Evolutionary conservation across 2,329 filamentous ascomycete species (phyloP).

Genomic region (Aspergillus ibericus): DNA sequence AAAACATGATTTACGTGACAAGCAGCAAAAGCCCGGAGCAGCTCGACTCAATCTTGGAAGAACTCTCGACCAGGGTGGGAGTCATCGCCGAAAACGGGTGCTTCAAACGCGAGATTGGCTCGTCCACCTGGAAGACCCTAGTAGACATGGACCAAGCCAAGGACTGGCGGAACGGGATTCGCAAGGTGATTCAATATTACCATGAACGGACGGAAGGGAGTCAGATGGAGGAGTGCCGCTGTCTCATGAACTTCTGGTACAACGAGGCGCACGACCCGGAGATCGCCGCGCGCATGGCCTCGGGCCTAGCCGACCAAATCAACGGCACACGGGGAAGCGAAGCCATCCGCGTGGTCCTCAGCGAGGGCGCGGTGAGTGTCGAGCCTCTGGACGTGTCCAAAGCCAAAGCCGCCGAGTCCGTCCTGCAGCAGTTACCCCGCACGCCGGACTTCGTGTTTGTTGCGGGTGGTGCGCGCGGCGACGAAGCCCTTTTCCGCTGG

Average conservation of each 20-base stretch:
- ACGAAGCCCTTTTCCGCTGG: conserved; percentile 90
- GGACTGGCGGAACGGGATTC: conserved; percentile 79
- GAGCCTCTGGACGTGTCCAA: conserved; percentile 86
- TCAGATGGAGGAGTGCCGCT: conserved; percentile 80
- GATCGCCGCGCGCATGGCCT: conserved; percentile 74
- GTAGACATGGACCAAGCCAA: conserved; percentile 68
- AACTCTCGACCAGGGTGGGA: conserved; percentile 68
- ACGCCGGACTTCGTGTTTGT: conserved; percentile 82
- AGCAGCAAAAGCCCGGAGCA: conserved; percentile 80
- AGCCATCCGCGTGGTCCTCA: conserved; percentile 76
- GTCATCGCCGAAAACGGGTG: conserved; percentile 92
- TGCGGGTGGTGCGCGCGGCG: conserved; percentile 81
- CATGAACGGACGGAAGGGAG: conserved; percentile 83
- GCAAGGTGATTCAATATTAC: conserved; percentile 81
- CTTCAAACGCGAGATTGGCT: conserved; percentile 71
- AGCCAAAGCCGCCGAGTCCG: conserved; percentile 71
- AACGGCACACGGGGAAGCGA: conserved; percentile 85
- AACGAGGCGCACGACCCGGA: conserved; percentile 74
- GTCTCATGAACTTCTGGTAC: conserved; percentile 85
- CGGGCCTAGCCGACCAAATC: conserved; percentile 88
- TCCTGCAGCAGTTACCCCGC: conserved; percentile 64
- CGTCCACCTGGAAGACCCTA: conserved; percentile 71
- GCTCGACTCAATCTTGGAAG: conserved; percentile 73
- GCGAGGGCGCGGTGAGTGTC: conserved; percentile 77
- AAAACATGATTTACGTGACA: conserved; percentile 88